Evolutionary conservation across 352 stramenopile genomes (phyloP), one percentile per base, ranked within the genome.

Genomic region (Phytophthora palmivora): DNA sequence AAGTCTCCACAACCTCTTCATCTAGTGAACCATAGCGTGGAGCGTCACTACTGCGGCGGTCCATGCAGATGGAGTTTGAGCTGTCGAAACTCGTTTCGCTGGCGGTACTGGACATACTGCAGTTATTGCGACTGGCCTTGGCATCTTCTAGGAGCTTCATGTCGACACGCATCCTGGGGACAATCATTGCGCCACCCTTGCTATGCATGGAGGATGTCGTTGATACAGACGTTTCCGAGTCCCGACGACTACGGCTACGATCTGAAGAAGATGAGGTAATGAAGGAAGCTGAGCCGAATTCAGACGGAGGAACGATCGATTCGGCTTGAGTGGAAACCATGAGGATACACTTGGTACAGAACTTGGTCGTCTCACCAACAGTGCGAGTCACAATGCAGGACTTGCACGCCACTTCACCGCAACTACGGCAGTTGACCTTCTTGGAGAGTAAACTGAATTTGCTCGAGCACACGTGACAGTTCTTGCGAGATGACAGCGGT

Each of bases 321-420:
- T 76, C 65, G n/a, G 78, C 57, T 45, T 86, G 70, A 3, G 42
- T 72, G 7, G 72, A 87, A 0, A 80, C 81, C 52, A 85, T 56
- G 46, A 88, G 69, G 26, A 91, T 74, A 56, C 82, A 91, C 61
- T 88, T 87, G 28, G 83, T 91, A 63, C 82, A 91, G 47, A 91
- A 89, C 67, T 88, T 91, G 54, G 58, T 70, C 7, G 73, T 70
- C n/a, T 86, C 76, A 14, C 69, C 72, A 26, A 79, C 73, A 11
- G 57, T 72, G 0, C 79, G 82, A 21, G 63, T 80, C 41, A 91
- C 80, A 21, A 89, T 72, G 66, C 84, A 93, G 36, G 82, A 87
- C 70, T 85, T 91, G 64, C 85, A 94, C 2, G 84, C 70, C 30
- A 94, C 80, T 63, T 94, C 85, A 32, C 85, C 85, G 36, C 85